phyloP scores from a whole-genome alignment of 2,329 filamentous ascomycete species.

The Ceratocystis destructans region DNA sequence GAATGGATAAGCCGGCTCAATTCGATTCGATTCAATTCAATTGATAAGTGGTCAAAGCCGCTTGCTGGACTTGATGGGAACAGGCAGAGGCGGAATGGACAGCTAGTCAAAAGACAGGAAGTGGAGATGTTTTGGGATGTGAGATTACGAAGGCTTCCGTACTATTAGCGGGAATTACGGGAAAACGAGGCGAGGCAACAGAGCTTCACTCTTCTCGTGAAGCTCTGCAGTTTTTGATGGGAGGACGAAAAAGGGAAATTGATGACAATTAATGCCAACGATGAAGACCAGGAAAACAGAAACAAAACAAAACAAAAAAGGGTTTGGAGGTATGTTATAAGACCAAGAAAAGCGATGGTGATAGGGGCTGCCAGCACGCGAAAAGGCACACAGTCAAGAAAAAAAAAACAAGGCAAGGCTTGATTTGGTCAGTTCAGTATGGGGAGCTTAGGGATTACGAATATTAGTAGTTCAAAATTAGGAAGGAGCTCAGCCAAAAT shows the following conservation, averaged over 20 bases:
- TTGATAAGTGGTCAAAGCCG: background rate
- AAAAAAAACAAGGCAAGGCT: background rate
- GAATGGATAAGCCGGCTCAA: conserved; percentile 15
- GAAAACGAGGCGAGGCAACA: background rate
- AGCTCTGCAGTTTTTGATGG: background rate
- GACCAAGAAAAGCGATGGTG: background rate
- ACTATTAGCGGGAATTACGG: conserved; percentile 7
- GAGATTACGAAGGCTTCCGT: conserved; percentile 5
- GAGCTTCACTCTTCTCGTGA: background rate
- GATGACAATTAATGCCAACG: background rate
- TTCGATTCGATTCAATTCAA: background rate
- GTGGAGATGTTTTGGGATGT: background rate
- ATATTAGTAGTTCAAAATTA: background rate
- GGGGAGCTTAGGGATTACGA: background rate
- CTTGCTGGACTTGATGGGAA: background rate
- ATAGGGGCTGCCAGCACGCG: conserved; percentile 12
- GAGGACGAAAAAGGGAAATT: background rate
- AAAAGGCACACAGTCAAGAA: background rate
- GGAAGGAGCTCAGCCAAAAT: background rate
- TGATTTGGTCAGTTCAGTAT: background rate
- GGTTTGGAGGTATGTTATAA: background rate
- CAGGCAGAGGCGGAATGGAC: background rate
- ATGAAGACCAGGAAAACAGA: background rate
- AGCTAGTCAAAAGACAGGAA: background rate
- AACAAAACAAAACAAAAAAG: background rate